A percentile compares a stretch with the other conserved stretches of the same genome.
These are phyloP conservation scores for Xylariales sp. DNA, from an alignment of 2,329 filamentous ascomycete species.

Conservation along the genomic window DNA sequence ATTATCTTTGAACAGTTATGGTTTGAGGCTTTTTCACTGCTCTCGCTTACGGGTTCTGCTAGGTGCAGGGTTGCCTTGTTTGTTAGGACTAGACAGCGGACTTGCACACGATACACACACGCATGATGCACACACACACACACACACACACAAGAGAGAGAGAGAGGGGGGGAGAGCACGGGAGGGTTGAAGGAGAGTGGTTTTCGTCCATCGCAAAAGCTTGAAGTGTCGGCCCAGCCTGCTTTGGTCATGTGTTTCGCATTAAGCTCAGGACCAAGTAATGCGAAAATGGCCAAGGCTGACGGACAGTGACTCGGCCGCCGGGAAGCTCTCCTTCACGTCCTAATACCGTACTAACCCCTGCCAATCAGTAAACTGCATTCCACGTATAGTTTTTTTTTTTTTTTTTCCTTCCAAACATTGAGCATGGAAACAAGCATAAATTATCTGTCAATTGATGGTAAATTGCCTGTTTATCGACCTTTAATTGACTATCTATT, in stretches of 20 bases:
- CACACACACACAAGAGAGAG: too few relatives aligned
- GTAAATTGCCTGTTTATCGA: too few relatives aligned
- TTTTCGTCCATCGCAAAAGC: conserved; percentile 2
- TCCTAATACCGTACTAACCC: too few relatives aligned
- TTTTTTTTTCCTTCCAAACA: too few relatives aligned
- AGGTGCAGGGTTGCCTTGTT: neutral
- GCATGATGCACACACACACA: too few relatives aligned
- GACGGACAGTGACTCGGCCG: neutral
- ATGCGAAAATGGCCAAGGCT: neutral
- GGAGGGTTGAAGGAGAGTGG: neutral
- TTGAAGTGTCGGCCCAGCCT: neutral
- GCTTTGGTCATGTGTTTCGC: neutral
- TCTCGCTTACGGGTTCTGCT: neutral
- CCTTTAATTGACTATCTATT: too few relatives aligned
- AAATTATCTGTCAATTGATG: too few relatives aligned
- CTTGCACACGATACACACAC: neutral
- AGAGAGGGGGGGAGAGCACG: too few relatives aligned
- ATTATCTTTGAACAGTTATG: neutral
- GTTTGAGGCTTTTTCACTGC: neutral
- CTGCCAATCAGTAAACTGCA: neutral
- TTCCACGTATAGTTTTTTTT: too few relatives aligned
- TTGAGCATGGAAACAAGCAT: too few relatives aligned
- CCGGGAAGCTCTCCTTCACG: neutral
- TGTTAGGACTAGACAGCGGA: neutral
- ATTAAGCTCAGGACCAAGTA: neutral